phyloP scores from a whole-genome alignment of 441 rosid genomes.

The Brassica balearica region DNA sequence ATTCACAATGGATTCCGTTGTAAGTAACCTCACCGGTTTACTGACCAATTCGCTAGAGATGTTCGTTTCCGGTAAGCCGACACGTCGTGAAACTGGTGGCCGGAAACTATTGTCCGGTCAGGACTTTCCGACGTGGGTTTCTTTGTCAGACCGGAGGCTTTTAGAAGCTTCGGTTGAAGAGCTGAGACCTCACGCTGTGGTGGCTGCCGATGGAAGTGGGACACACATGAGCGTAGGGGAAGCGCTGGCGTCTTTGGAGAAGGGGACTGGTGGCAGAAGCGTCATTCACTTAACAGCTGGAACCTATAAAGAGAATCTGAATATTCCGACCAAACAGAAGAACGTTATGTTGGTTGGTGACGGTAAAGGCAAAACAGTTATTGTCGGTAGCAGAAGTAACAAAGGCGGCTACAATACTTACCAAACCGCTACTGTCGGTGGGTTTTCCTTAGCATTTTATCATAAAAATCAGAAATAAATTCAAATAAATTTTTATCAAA shows the following conservation, averaged over 20 bases:
- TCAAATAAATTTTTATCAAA: neutral
- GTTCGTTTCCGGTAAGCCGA: conserved; percentile 19
- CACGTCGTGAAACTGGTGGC: conserved; percentile 18
- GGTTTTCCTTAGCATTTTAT: neutral
- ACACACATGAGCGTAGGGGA: conserved; percentile 44
- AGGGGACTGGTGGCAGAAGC: conserved; percentile 40
- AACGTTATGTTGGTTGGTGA: conserved; percentile 57
- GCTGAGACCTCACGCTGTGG: conserved; percentile 46
- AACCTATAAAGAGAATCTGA: conserved; percentile 48
- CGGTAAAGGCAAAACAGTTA: conserved; percentile 54
- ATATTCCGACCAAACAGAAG: conserved; percentile 49
- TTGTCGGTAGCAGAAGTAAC: conserved; percentile 43
- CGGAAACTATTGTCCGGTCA: conserved; percentile 35
- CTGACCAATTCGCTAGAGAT: conserved; percentile 41
- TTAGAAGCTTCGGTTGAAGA: conserved; percentile 52
- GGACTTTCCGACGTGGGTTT: conserved; percentile 56
- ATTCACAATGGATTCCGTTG: conserved; percentile 22
- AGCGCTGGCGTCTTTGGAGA: conserved; percentile 45
- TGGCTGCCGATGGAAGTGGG: conserved; percentile 54
- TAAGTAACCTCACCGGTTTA: conserved; percentile 45
- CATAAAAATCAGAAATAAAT: neutral
- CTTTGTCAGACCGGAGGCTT: conserved; percentile 48
- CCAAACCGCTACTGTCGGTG: conserved; percentile 53
- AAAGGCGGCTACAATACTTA: conserved; percentile 48
- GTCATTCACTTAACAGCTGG: conserved; percentile 50